phyloP scores from a whole-genome alignment of 106 monocot genomes.

The Amphibolis antarctica region DNA sequence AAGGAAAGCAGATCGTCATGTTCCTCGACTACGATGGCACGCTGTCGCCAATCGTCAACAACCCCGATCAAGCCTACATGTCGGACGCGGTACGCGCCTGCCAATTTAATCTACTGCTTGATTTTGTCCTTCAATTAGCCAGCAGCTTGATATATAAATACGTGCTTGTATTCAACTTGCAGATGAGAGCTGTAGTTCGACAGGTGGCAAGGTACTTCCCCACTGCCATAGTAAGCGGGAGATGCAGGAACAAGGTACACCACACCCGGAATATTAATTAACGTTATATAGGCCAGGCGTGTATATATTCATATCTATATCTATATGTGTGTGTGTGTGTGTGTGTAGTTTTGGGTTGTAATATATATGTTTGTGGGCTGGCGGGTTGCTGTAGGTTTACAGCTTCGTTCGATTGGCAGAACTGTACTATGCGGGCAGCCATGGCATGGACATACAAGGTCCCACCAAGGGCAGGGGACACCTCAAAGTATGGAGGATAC shows the following conservation, averaged over 20 bases:
- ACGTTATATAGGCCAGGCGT: not conserved
- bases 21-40: slow-evolving; percentile 38
- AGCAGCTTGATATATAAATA: too few species aligned
- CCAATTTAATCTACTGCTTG: too few species aligned
- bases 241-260: slow-evolving; percentile 21
- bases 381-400: slow-evolving; percentile 39
- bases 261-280: too few species aligned
- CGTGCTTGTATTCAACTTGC: too few species aligned
- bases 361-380: too few species aligned
- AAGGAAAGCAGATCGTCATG: slow-evolving; percentile 32
- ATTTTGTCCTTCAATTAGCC: too few species aligned
- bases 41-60: slow-evolving; percentile 30
- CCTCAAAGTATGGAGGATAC: slow-evolving; percentile 4
- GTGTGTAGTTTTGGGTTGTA: too few species aligned
- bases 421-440: slow-evolving; percentile 77
- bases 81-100: slow-evolving; percentile 23
- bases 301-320: too few species aligned
- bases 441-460: slow-evolving; percentile 93
- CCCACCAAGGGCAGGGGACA: slow-evolving; percentile 5
- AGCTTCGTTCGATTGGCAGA: slow-evolving; percentile 55
- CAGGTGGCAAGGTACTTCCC: slow-evolving; percentile 21
- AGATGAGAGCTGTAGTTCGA: slow-evolving; percentile 18
- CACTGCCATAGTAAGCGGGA: slow-evolving; percentile 21
- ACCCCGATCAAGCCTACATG: slow-evolving; percentile 35
- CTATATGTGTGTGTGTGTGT: too few species aligned